These are phyloP conservation scores for Mallotus repandus DNA, from an alignment of 441 rosid genomes.

Conservation along the genomic window DNA sequence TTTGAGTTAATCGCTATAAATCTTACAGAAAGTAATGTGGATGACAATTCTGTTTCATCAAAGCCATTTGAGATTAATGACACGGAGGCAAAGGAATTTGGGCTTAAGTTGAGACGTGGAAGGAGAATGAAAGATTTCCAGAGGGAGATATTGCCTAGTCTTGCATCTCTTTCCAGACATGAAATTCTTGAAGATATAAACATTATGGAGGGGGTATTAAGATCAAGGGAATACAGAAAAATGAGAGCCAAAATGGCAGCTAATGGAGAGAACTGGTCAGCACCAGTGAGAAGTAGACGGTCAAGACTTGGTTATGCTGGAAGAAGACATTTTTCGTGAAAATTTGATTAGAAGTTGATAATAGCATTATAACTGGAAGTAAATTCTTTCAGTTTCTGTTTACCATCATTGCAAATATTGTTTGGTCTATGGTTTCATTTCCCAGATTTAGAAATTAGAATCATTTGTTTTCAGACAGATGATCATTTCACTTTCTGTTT, in stretches of 20 bases:
- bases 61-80: constrained; percentile 43
- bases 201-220: constrained; percentile 67
- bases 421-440: constrained; percentile 17
- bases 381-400: neutral
- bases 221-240: constrained; percentile 77
- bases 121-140: constrained; percentile 85
- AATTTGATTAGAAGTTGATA: constrained; percentile 15
- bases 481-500: neutral
- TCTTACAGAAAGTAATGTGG: constrained; percentile 47
- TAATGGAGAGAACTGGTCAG: constrained; percentile 33
- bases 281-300: constrained; percentile 38
- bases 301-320: constrained; percentile 31
- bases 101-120: constrained; percentile 67
- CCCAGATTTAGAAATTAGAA: constrained; percentile 2
- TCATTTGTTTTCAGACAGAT: constrained; percentile 1
- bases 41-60: constrained; percentile 52
- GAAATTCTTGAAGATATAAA: constrained; percentile 75
- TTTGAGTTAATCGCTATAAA: constrained; percentile 55
- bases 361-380: constrained; percentile 12
- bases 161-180: constrained; percentile 60
- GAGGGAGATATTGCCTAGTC: constrained; percentile 66
- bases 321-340: constrained; percentile 28
- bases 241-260: constrained; percentile 44
- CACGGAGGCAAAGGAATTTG: constrained; percentile 42
- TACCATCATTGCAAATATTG: constrained; percentile 8